Evolutionary conservation across 345 rosid genomes (phyloP), one percentile per base, ranked within the genome.

Genomic region (Abelmoschus esculentus): DNA sequence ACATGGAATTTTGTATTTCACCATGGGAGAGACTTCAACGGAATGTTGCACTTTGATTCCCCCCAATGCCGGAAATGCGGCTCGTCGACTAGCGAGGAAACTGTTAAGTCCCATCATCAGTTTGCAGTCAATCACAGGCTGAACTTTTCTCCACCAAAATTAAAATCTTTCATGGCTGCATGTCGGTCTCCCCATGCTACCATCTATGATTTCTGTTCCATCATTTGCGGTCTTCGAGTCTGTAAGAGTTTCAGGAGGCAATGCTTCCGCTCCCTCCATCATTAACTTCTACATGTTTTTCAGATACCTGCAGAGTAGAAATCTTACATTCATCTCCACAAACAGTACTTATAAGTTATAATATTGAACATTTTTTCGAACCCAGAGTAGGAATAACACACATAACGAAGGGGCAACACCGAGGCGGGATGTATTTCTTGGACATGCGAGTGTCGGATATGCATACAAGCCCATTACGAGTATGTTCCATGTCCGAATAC

Each of bases 1-100:
- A 42, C 73, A 63, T 5, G 49, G 10, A 47, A 26, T 11, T 32
- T 26, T 1, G 17, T 17, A 44, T 47, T 42, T 42, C 9, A 8
- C 2, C 2, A 22, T 42, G 34, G 19, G 56, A 6, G 34, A 54
- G 57, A 55, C 60, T 84, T 47, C 77, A 87, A 18, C 85, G 82
- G 68, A 85, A 89, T 7, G 86, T 87, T 13, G 78, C 81, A 58
- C 90, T 89, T 57, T 90, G 73, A 71, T 87, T 89, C 42, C 96
- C 42, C 96, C 96, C 10, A 84, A 67, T 10, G 84, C 87, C 0
- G 96, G 96, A 74, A 89, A 89, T 29, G 96, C 96, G 55, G 65
- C 83, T 13, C 87, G 77, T 17, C 89, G 66, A 72, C 75, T 79
- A 34, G 87, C 91, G 42, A 38, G 42, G 7, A 7, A 38, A 38